Evolutionary conservation across 192 early-diverging fungal species (phyloP), one percentile per base, ranked within the genome.

Genomic region (Coemansia reversa): DNA sequence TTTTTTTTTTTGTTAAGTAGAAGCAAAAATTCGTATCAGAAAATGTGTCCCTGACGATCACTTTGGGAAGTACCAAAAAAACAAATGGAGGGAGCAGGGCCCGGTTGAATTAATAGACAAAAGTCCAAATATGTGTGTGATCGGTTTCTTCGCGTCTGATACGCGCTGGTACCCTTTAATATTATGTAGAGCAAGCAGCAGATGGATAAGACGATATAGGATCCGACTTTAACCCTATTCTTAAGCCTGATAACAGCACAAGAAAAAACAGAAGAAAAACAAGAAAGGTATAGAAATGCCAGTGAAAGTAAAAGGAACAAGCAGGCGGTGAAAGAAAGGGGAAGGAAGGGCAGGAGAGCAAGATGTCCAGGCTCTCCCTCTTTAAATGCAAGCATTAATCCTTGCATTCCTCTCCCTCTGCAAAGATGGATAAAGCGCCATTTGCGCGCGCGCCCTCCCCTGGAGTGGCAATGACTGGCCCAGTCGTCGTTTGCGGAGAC

Each of bases 101-200:
- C 39, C 39, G 39, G 12, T 3, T 45, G 39, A 52, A 52, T 25
- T 52, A 52, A 54, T 27, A 0, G 8, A 18, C 25, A 27, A 12
- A 25, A 23, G 52, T 54, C 25, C 25, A 7, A 54, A 29, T 18
- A 61, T 61, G 59, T 61, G 51, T 28, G 19, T 48, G 59, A 61
- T 61, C 59, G 59, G 59, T 50, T 27, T 25, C 42, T 56, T 16
- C 19, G 19, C 22, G 25, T 12, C n/a, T 25, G 20, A 27, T 27
- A 14, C 51, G 51, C 51, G 51, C 51, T 11, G 51, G 18, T 14
- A 23, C 7, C 0, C 20, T 16, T 45, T 45, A 16, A 16, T 14
- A 27, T 16, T 45, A 5, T 45, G 39, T 45, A 16, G 23, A 19
- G 28, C 16, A n/a, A 39, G 39, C 33, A 8, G 39, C 12, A 39